A percentile compares a stretch with the other conserved stretches of the same genome.
These are phyloP conservation scores for Trametes hirsuta DNA, from an alignment of 1,284 basidiomycete species.

Conservation along the genomic window DNA sequence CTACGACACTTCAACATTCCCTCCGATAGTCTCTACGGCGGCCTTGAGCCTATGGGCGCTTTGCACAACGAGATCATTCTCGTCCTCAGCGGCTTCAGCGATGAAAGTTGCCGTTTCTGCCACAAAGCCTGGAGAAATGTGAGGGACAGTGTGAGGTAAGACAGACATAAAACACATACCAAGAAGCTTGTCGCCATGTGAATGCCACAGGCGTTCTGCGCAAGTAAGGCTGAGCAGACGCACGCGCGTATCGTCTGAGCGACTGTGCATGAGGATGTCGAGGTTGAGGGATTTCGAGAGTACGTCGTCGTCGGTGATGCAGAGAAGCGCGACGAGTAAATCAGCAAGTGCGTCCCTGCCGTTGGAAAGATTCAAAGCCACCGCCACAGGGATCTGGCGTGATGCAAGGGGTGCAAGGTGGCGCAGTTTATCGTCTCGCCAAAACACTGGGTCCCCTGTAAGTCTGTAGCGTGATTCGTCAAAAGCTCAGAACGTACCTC, in stretches of 20 bases:
- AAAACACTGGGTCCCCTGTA: conserved; percentile 62
- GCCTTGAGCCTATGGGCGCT: conserved; percentile 67
- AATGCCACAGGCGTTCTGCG: conserved; percentile 77
- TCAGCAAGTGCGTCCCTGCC: conserved; percentile 48
- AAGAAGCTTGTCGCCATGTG: conserved; percentile 72
- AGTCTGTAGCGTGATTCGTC: background rate
- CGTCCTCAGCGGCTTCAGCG: conserved; percentile 81
- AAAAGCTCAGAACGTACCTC: conserved; percentile 53
- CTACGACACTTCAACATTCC: conserved; percentile 50
- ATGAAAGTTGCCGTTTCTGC: conserved; percentile 84
- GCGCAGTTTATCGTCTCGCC: conserved; percentile 82
- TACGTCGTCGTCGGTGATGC: conserved; percentile 58
- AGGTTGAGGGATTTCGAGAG: conserved; percentile 84
- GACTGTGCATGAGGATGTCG: conserved; percentile 84
- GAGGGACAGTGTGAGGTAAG: background rate
- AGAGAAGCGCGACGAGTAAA: conserved; percentile 57
- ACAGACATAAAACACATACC: conserved; percentile 48
- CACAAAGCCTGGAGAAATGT: conserved; percentile 56
- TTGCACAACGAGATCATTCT: conserved; percentile 75
- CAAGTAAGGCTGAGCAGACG: conserved; percentile 75
- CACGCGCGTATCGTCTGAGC: conserved; percentile 72
- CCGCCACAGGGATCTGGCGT: conserved; percentile 64
- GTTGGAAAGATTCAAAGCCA: conserved; percentile 40
- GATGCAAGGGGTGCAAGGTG: conserved; percentile 63
- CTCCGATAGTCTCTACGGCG: conserved; percentile 70